These are phyloP conservation scores for Metschnikowia hibisci DNA, from an alignment of 805 yeast genomes.

Conservation along the genomic window DNA sequence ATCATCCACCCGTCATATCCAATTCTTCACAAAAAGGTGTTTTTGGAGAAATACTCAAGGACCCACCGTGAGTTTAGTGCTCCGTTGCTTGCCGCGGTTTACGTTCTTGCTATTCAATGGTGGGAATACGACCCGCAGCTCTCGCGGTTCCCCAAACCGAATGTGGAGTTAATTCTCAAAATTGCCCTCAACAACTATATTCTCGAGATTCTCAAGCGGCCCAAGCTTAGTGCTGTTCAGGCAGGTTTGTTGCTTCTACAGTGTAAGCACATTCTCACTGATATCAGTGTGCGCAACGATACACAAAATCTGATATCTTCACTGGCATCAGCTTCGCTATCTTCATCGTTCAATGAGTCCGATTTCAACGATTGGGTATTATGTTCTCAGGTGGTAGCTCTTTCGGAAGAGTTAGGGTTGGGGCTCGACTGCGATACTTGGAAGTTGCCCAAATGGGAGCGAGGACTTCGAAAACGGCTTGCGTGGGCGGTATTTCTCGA, in stretches of 20 bases:
- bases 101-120: slow-evolving; percentile 85
- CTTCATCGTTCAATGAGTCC: slow-evolving; percentile 24
- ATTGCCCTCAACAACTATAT: slow-evolving; percentile 66
- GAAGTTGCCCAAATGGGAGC: slow-evolving; percentile 94
- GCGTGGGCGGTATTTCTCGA: slow-evolving; percentile 96
- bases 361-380: slow-evolving; percentile 76
- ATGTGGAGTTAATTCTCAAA: slow-evolving; percentile 46
- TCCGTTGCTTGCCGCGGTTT: slow-evolving; percentile 86
- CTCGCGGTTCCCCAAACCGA: slow-evolving; percentile 74
- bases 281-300: slow-evolving; percentile 4
- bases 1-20: slow-evolving; percentile 91
- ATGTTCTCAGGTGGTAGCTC: slow-evolving; percentile 79
- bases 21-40: slow-evolving; percentile 84
- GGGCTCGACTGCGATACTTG: slow-evolving; percentile 89
- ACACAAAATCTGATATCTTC: slow-evolving; percentile 13
- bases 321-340: slow-evolving; percentile 17
- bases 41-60: slow-evolving; percentile 83
- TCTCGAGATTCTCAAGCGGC: slow-evolving; percentile 72
- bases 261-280: slow-evolving; percentile 42
- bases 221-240: slow-evolving; percentile 87
- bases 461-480: slow-evolving; percentile 77
- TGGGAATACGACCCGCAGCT: slow-evolving; percentile 86
- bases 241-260: slow-evolving; percentile 80
- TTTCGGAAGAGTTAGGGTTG: slow-evolving; percentile 86
- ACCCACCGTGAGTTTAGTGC: slow-evolving; percentile 92